Percentiles rank a stretch among this genome's conserved stretches.
Evolutionary conservation across 176 grass and related monocot species (phyloP).

Genomic region (Oryza longistaminata): DNA sequence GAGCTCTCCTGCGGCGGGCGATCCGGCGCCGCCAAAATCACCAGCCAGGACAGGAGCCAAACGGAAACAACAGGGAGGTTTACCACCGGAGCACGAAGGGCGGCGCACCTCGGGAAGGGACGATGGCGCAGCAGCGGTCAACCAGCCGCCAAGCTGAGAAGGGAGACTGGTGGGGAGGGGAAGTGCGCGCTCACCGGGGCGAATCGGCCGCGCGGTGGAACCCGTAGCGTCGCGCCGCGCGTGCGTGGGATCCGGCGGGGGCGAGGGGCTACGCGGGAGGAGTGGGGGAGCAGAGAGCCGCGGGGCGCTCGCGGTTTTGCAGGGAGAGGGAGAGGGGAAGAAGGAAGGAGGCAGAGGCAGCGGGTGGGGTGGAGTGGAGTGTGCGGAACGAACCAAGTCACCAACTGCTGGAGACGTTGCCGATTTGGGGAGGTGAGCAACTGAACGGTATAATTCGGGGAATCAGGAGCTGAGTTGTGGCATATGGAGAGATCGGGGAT

Average conservation of each 20-base stretch:
- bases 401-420: conserved; percentile 1
- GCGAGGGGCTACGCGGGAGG: background rate
- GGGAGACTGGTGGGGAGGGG: background rate
- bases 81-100: background rate
- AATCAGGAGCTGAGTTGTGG: too few relatives aligned
- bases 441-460: background rate
- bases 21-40: background rate
- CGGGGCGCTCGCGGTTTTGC: background rate
- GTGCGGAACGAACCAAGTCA: background rate
- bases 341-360: background rate
- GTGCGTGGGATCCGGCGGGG: background rate
- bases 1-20: background rate
- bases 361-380: background rate
- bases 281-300: background rate
- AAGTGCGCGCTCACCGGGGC: conserved; percentile 35
- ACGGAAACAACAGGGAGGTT: background rate
- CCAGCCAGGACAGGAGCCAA: background rate
- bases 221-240: conserved; percentile 21
- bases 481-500: too few relatives aligned
- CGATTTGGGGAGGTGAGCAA: background rate
- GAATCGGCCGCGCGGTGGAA: conserved; percentile 20
- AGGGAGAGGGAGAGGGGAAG: background rate
- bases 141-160: background rate
- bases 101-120: background rate
- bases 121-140: background rate